Evolutionary conservation across 768 basidiomycete species (phyloP).

Genomic region (Mycena venus): DNA sequence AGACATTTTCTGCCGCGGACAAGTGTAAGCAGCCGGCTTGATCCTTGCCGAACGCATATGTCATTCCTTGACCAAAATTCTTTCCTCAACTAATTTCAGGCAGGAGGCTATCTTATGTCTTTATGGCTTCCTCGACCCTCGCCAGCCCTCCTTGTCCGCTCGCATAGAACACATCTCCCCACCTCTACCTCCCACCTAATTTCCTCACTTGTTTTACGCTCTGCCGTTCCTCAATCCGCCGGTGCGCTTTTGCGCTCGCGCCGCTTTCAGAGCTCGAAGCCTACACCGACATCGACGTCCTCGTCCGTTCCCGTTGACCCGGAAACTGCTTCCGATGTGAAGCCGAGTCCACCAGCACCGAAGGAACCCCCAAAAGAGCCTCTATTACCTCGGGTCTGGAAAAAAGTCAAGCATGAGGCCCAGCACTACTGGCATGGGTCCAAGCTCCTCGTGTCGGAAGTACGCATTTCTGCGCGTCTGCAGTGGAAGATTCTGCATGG

Average conservation of each 20-base stretch:
- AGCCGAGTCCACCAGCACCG: slow-evolving; percentile 62
- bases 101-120: slow-evolving; percentile 64
- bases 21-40: background rate
- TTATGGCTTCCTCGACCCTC: slow-evolving; percentile 79
- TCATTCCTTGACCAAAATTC: slow-evolving; percentile 19
- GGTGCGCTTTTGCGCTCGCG: slow-evolving; percentile 27
- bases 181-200: slow-evolving; percentile 43
- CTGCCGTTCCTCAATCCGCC: slow-evolving; percentile 28
- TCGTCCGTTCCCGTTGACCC: slow-evolving; percentile 35
- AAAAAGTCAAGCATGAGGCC: slow-evolving; percentile 94
- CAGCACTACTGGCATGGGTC: slow-evolving; percentile 98
- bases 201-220: slow-evolving; percentile 32
- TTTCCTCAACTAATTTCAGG: slow-evolving; percentile 15
- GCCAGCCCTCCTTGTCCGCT: slow-evolving; percentile 57
- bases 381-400: slow-evolving; percentile 81
- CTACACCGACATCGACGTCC: slow-evolving; percentile 38
- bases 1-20: slow-evolving; percentile 8
- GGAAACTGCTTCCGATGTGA: slow-evolving; percentile 54
- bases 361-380: slow-evolving; percentile 58
- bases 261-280: slow-evolving; percentile 53
- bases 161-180: slow-evolving; percentile 48
- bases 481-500: slow-evolving; percentile 96
- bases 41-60: slow-evolving; percentile 4
- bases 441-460: slow-evolving; percentile 94
- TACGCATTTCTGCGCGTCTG: slow-evolving; percentile 88